Evolutionary conservation across 106 monocot species (phyloP).

Genomic region (Phalaenopsis equestris): DNA sequence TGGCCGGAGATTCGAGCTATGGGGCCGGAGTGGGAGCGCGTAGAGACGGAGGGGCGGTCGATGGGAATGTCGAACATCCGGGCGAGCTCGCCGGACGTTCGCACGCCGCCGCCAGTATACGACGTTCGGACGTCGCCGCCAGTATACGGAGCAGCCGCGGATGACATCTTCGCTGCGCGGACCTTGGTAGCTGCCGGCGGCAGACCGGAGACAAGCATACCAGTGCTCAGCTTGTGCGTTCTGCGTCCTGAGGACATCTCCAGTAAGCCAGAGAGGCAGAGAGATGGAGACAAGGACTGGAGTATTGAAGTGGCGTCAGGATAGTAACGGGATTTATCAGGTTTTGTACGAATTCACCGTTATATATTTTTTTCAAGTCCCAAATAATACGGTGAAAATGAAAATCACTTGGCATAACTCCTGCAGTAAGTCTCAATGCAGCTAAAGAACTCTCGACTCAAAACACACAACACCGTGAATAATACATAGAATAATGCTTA

Average conservation of each 20-base stretch:
- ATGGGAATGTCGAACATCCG: constrained; percentile 33
- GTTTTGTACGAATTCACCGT: too few species aligned
- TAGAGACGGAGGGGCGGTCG: not conserved
- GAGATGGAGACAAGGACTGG: not conserved
- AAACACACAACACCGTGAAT: too few species aligned
- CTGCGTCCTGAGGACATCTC: not conserved
- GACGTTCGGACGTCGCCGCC: constrained; percentile 31
- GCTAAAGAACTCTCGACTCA: too few species aligned
- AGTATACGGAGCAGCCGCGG: constrained; percentile 28
- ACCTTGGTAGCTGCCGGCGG: constrained; percentile 23
- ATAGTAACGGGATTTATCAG: too few species aligned
- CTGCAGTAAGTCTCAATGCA: too few species aligned
- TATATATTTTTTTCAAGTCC: too few species aligned
- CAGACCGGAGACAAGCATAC: constrained; percentile 38
- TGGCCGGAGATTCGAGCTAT: constrained; percentile 4
- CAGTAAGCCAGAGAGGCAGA: not conserved
- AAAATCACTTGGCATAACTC: too few species aligned
- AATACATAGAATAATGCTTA: too few species aligned
- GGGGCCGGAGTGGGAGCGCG: constrained; percentile 10
- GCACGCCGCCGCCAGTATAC: constrained; percentile 39
- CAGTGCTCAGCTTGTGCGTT: constrained; percentile 37
- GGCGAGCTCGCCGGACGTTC: constrained; percentile 28
- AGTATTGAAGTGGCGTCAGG: too few species aligned
- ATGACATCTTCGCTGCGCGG: constrained; percentile 5
- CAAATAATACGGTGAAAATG: too few species aligned